Conservation (phyloP, 2,329 filamentous ascomycete genomes). For the Coniochaeta sp. region DNA sequence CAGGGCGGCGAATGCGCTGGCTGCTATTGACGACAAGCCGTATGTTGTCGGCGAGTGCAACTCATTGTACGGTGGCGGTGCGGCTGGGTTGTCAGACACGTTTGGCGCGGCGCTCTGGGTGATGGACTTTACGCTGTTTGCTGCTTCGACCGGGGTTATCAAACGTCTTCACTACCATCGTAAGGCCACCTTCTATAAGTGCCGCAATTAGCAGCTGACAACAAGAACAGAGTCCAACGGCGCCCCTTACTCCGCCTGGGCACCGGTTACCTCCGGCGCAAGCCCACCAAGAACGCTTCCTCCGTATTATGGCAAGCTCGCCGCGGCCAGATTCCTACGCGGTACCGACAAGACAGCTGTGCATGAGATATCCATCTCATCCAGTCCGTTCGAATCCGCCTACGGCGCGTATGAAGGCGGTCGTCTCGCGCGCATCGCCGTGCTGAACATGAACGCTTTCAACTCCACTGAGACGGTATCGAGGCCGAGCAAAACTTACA, state of each 20-base stretch:
- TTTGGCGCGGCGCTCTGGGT: constrained; percentile 43
- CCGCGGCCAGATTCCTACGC: constrained; percentile 13
- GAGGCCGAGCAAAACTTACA: constrained; percentile 9
- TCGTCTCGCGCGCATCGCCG: constrained; percentile 10
- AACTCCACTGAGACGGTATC: constrained; percentile 4
- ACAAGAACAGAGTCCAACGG: not conserved
- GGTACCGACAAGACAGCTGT: constrained; percentile 6
- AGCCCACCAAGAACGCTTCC: constrained; percentile 10
- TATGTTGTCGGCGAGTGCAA: constrained; percentile 42
- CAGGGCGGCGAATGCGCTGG: constrained; percentile 19
- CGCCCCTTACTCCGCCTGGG: constrained; percentile 14
- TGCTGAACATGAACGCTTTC: constrained; percentile 14
- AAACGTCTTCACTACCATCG: constrained; percentile 10
- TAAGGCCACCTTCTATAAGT: not conserved
- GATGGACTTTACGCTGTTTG: constrained; percentile 28
- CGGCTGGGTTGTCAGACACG: constrained; percentile 34
- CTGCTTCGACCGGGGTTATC: constrained; percentile 7
- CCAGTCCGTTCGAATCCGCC: constrained; percentile 9
- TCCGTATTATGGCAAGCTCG: constrained; percentile 16
- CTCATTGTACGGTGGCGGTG: constrained; percentile 29
- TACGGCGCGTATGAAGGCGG: constrained; percentile 15
- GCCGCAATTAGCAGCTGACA: too few relatives aligned
- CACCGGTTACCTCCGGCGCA: constrained; percentile 5
- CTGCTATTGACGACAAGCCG: constrained; percentile 24
- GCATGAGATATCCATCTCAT: not conserved